Percentiles rank a stretch among this genome's conserved stretches.
phyloP scores from a whole-genome alignment of 148 eudicot genomes.

The Selenicereus undatus region DNA sequence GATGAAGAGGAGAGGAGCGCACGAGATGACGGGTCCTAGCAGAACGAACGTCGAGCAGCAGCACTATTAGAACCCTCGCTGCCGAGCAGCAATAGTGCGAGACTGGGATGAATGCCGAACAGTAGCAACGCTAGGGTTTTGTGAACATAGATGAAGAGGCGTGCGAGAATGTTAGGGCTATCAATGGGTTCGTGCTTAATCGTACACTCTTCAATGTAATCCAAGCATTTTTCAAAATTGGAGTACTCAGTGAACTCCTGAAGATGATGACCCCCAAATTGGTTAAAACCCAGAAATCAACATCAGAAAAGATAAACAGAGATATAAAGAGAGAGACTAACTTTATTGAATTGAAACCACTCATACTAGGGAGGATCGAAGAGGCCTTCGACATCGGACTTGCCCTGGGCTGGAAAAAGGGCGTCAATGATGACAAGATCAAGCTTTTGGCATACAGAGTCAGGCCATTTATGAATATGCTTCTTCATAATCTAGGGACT shows the following conservation, averaged over 20 bases:
- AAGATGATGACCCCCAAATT: background rate
- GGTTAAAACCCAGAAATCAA: background rate
- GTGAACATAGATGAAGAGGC: no score
- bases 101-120: no score
- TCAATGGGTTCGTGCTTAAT: conserved; percentile 77
- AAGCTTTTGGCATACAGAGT: conserved; percentile 44
- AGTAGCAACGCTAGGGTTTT: no score
- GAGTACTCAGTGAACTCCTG: conserved; percentile 76
- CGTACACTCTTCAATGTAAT: conserved; percentile 66
- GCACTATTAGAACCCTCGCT: no score
- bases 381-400: conserved; percentile 85
- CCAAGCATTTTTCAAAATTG: conserved; percentile 72
- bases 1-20: no score
- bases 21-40: no score
- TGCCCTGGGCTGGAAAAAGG: conserved; percentile 56
- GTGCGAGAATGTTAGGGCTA: no score
- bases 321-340: background rate
- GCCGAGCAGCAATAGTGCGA: no score
- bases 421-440: conserved; percentile 74
- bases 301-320: background rate
- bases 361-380: conserved; percentile 94
- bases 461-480: conserved; percentile 72
- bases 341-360: conserved; percentile 75
- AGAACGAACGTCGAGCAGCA: no score
- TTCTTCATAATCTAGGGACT: conserved; percentile 65